phyloP scores from a whole-genome alignment of 495 filamentous ascomycete species.

The Viridothelium virens region DNA sequence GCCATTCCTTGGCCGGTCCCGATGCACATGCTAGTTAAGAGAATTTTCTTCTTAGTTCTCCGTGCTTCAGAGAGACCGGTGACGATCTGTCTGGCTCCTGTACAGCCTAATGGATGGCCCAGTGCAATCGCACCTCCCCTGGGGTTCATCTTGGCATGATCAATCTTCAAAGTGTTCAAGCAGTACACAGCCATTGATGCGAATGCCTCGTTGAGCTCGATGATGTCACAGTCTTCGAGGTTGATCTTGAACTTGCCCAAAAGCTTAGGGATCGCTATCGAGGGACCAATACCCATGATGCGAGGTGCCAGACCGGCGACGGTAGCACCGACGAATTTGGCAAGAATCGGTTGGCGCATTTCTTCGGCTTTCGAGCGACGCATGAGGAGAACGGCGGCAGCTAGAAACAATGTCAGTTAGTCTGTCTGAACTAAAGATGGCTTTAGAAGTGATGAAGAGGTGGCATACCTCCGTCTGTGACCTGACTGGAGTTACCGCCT shows the following conservation, averaged over 20 bases:
- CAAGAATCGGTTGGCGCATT: slow-evolving; percentile 84
- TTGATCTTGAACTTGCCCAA: slow-evolving; percentile 68
- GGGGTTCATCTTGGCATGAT: slow-evolving; percentile 81
- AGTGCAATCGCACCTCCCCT: slow-evolving; percentile 87
- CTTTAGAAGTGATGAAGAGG: background rate
- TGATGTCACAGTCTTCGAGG: slow-evolving; percentile 78
- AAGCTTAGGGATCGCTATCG: slow-evolving; percentile 90
- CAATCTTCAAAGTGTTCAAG: slow-evolving; percentile 64
- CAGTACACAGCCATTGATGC: slow-evolving; percentile 97
- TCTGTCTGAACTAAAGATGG: background rate
- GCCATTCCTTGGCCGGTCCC: slow-evolving; percentile 38
- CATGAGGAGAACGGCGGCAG: slow-evolving; percentile 87
- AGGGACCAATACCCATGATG: slow-evolving; percentile 96
- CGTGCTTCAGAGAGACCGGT: slow-evolving; percentile 65
- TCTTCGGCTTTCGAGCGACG: slow-evolving; percentile 80
- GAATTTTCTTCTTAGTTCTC: slow-evolving; percentile 41
- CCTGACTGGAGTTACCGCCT: slow-evolving; percentile 91
- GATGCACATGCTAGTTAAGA: slow-evolving; percentile 39
- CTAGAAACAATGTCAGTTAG: slow-evolving; percentile 31
- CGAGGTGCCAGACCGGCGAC: slow-evolving; percentile 82
- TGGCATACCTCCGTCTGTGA: slow-evolving; percentile 70
- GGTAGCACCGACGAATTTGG: slow-evolving; percentile 88
- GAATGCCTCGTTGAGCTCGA: slow-evolving; percentile 97
- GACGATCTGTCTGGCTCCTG: slow-evolving; percentile 72
- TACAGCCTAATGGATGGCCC: slow-evolving; percentile 88